These are phyloP conservation scores for Penicillium glabrum DNA, from an alignment of 2,329 filamentous ascomycete species.

Conservation along the genomic window DNA sequence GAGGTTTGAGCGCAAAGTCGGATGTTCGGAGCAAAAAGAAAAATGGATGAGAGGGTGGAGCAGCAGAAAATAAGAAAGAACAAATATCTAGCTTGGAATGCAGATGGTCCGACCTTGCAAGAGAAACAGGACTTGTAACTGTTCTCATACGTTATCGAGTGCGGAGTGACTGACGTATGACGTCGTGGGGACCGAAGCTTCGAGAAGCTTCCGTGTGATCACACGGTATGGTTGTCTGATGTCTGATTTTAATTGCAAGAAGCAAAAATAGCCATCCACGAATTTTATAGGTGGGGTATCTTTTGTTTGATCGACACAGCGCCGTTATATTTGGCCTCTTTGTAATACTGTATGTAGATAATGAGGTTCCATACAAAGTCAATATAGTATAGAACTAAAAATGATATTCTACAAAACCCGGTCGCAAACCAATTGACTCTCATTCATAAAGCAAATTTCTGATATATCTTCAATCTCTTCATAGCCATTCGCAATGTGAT, in stretches of 20 bases:
- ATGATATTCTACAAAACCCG: too few relatives aligned
- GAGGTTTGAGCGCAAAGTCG: neutral
- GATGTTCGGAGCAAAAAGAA: neutral
- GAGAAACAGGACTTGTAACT: neutral
- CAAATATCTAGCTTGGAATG: neutral
- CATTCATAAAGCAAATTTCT: too few relatives aligned
- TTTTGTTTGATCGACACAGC: too few relatives aligned
- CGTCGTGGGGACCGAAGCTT: slow-evolving; percentile 34
- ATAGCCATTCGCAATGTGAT: too few relatives aligned
- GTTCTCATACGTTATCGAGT: slow-evolving; percentile 1
- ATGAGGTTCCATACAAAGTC: too few relatives aligned
- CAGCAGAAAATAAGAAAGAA: neutral
- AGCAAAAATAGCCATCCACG: too few relatives aligned
- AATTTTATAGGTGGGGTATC: neutral
- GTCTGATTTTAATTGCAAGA: neutral
- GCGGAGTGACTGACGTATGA: slow-evolving; percentile 35
- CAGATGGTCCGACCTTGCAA: neutral
- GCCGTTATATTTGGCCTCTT: too few relatives aligned
- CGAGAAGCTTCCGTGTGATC: slow-evolving; percentile 35
- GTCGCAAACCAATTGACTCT: too few relatives aligned
- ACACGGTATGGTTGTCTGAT: neutral
- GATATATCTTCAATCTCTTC: too few relatives aligned
- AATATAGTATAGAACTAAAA: too few relatives aligned
- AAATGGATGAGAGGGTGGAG: neutral
- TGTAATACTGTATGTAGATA: too few relatives aligned